Percentiles rank a stretch among this genome's conserved stretches.
phyloP scores from a whole-genome alignment of 495 filamentous ascomycete genomes.

The Barbatosphaeria neglecta region DNA sequence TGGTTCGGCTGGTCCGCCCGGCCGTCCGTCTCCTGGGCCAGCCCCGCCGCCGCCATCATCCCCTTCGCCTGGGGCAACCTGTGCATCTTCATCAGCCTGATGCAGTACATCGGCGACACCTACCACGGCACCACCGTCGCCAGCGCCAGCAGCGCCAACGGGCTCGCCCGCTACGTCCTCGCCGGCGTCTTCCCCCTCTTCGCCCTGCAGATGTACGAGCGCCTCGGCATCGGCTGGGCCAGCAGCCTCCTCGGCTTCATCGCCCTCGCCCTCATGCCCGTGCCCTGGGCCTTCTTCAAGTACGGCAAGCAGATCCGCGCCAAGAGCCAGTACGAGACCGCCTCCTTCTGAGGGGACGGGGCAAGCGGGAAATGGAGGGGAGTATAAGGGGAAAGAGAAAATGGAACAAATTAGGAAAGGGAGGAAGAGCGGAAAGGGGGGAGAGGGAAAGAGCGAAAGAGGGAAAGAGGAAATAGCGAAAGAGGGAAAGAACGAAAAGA shows the following conservation, averaged over 20 bases:
- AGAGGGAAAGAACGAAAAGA: too few species aligned
- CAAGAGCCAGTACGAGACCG: slow-evolving; percentile 30
- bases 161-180: slow-evolving; percentile 49
- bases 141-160: slow-evolving; percentile 50
- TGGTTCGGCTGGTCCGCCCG: slow-evolving; percentile 38
- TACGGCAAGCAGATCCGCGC: slow-evolving; percentile 36
- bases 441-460: too few species aligned
- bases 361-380: too few species aligned
- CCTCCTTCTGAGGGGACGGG: slow-evolving; percentile 1
- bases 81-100: slow-evolving; percentile 18
- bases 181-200: slow-evolving; percentile 58
- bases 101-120: slow-evolving; percentile 45
- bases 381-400: too few species aligned
- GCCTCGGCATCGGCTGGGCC: slow-evolving; percentile 48
- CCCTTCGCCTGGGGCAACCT: slow-evolving; percentile 54
- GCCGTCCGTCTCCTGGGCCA: slow-evolving; percentile 24
- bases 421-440: too few species aligned
- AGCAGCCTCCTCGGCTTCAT: slow-evolving; percentile 49
- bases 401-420: too few species aligned
- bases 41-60: slow-evolving; percentile 38
- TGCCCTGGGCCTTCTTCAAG: slow-evolving; percentile 43
- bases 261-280: slow-evolving; percentile 43
- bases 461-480: too few species aligned
- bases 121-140: slow-evolving; percentile 49
- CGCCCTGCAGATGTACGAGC: slow-evolving; percentile 45